Evolutionary conservation across 805 yeast species (phyloP).

Genomic region (Citeromyces nyonsensis): DNA sequence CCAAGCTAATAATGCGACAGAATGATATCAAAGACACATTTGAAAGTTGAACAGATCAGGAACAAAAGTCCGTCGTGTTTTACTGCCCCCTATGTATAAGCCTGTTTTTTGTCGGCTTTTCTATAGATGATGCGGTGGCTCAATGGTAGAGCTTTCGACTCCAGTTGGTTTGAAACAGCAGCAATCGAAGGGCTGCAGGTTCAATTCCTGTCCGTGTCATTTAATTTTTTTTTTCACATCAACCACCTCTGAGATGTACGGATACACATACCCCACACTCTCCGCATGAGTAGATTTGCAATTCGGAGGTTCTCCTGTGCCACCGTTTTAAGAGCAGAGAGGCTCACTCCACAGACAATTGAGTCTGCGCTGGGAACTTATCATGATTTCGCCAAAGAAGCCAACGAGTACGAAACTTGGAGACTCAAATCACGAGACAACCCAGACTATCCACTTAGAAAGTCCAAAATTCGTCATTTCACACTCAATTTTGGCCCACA

Average conservation of each 20-base stretch:
- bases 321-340: too few species aligned
- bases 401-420: slow-evolving; percentile 19
- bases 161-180: slow-evolving; percentile 22
- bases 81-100: too few species aligned
- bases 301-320: too few species aligned
- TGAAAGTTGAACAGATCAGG: too few species aligned
- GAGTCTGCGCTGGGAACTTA: slow-evolving; percentile 26
- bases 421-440: slow-evolving; percentile 16
- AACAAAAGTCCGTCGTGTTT: too few species aligned
- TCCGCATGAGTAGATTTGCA: too few species aligned
- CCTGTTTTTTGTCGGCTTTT: too few species aligned
- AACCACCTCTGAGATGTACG: too few species aligned
- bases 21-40: too few species aligned
- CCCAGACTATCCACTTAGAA: slow-evolving; percentile 17
- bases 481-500: slow-evolving; percentile 88
- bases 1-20: too few species aligned
- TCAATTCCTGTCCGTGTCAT: slow-evolving; percentile 77
- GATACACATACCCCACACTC: too few species aligned
- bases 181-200: slow-evolving; percentile 76
- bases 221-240: slow-evolving; percentile 16
- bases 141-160: slow-evolving; percentile 73
- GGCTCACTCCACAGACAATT: slow-evolving; percentile 10
- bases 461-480: slow-evolving; percentile 62
- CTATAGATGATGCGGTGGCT: slow-evolving; percentile 26
- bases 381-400: slow-evolving; percentile 15